Base-by-base conservation (phyloP, 1,139 yeast species). In the Zygotorulaspora mrakii region DNA sequence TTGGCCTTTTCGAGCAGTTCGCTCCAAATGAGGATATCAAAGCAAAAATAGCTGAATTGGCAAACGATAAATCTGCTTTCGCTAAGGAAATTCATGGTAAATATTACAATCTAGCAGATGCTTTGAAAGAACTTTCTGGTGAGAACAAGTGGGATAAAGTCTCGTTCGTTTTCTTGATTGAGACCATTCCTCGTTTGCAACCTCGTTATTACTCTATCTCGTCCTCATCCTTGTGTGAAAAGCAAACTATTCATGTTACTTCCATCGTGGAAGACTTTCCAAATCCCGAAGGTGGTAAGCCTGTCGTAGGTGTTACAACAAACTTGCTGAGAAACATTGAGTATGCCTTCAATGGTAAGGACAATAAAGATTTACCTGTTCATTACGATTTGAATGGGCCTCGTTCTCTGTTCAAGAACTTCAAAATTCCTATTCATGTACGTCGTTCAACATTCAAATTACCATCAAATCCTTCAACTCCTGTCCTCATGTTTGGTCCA, bases 151-250 rank as follows among this genome's bases (percentile, higher is more conserved):
- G 97, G 97, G 51, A 63, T 16, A 62, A 68, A 10, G 86, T 91
- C 37, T 96, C 98, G 25, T 84, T 89, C 69, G 81, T 80, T 43
- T 86, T 88, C 59, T 67, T 91, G 37, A 71, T 89, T 54, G 98
- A 91, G 68, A 74, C 82, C 30, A 66, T 91, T 46, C 77, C 88
- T 39, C 87, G 80, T 55, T 70, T 91, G 55, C 94, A 84, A 61
- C 96, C 97, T 33, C 89, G 98, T 66, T 91, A 88, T 68, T 91
- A 91, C 66, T 91, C 98, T 16, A 91, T 91, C 53, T 89, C 97
- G 3, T 89, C 97, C 1, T 87, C 96, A 8, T 81, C 95, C 2
- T 66, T 79, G 45, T 74, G 79, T 43, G 94, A 86, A 57, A 87
- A 88, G 63, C 74, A 79, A 42, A 71, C 74, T 12, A 74, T 91